Evolutionary conservation across 768 basidiomycete species (phyloP), one percentile per base, ranked within the genome.

Genomic region (Punctularia strigosozonata): DNA sequence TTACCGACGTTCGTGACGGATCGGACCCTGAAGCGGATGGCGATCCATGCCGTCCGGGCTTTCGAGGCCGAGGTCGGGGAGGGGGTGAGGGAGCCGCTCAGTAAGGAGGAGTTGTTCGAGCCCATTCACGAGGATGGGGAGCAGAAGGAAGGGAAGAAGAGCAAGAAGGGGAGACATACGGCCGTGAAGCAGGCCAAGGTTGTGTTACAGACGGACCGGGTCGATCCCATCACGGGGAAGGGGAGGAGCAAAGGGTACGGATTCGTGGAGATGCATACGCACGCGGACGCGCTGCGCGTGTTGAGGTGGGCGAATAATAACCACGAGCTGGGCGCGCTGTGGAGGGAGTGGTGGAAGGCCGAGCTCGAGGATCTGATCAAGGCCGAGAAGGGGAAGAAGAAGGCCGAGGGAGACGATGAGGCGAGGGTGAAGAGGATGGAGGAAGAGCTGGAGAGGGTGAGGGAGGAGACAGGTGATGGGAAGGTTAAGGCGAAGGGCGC

Each of bases 271-370:
- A 73, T 95, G 72, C 64, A 77, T 35, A 72, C 65, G 20, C 95
- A 99, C 49, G 77, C 81, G 4, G 89, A 98, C 54, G 90, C 94
- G 5, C 64, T 99, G 18, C 80, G 86, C 19, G 81, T 97, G 4
- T 61, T 98, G 32, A 72, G 95, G 24, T 98, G 88, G 88, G 82
- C 86, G 20, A 99, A 98, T 62, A 91, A 89, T 53, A 92, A 95
- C 53, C 59, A 73, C 1, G 72, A 67, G 3, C 69, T 84, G 0
- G 71, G 66, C 2, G 48, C 55, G 4, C 60, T 97, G 41, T 77
- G 91, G 51, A 68, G 73, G 46, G 65, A 64, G 38, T 90, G 94
- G 95, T 89, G 83, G 80, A 79, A 77, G 50, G 80, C 81, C 36
- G 91, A 95, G 53, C 59, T 68, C 5, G 61, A 68, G 43, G 75